Percentiles rank a stretch among this genome's conserved stretches.
Conservation (phyloP, 371 early-diverging fungal species). For the Rhizopus arrhizus region DNA sequence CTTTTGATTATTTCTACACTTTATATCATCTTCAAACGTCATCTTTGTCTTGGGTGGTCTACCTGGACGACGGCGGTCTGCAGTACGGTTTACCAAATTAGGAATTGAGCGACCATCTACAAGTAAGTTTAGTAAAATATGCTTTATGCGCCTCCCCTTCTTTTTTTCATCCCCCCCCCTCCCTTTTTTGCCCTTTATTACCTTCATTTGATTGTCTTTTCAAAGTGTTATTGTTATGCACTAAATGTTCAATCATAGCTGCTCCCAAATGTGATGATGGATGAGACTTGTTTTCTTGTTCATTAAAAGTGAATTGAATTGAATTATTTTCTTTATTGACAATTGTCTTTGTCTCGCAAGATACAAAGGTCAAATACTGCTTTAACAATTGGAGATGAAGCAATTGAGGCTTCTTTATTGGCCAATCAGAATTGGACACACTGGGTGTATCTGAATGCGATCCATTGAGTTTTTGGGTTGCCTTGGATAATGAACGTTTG, state of each 20-base stretch:
- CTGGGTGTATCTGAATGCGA: not conserved
- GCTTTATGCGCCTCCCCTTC: not conserved
- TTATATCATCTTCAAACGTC: slow-evolving; percentile 9
- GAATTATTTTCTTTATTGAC: slow-evolving; percentile 1
- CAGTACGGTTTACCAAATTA: slow-evolving; percentile 4
- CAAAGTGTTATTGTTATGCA: slow-evolving; percentile 17
- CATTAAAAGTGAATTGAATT: slow-evolving; percentile 1
- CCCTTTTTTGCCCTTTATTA: not conserved
- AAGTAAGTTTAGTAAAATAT: not conserved
- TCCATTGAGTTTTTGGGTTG: slow-evolving; percentile 13
- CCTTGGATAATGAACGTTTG: slow-evolving; percentile 29
- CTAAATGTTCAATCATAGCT: slow-evolving; percentile 30
- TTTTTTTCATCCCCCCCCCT: not conserved
- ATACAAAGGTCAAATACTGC: slow-evolving; percentile 43
- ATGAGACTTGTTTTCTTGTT: not conserved
- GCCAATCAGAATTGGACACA: slow-evolving; percentile 29
- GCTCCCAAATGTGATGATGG: slow-evolving; percentile 23
- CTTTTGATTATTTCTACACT: slow-evolving; percentile 4
- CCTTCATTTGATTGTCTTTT: slow-evolving; percentile 5
- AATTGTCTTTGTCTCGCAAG: slow-evolving; percentile 22
- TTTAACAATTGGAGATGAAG: slow-evolving; percentile 34
- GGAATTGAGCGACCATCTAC: not conserved
- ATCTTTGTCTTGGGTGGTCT: slow-evolving; percentile 19
- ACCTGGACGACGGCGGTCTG: slow-evolving; percentile 18
- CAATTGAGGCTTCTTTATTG: slow-evolving; percentile 24